phyloP scores from a whole-genome alignment of 2,329 filamentous ascomycete genomes.

The Talaromyces sp. region DNA sequence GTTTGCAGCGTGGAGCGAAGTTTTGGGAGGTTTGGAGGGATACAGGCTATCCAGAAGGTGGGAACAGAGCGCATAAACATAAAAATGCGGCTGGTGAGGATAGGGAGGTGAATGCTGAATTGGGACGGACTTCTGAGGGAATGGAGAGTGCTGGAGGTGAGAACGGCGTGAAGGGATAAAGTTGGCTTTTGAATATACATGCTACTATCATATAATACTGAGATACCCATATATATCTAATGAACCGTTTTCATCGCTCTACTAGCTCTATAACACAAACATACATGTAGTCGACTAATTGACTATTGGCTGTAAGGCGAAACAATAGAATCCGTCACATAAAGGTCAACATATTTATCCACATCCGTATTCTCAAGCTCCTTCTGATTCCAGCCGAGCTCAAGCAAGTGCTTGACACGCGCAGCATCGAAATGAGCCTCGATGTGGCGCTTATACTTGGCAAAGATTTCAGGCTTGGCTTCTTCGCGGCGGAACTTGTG shows the following conservation, averaged over 20 bases:
- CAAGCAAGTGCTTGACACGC: conserved; percentile 77
- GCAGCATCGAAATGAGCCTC: conserved; percentile 74
- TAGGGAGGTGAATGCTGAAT: not conserved
- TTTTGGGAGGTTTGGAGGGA: conserved; percentile 32
- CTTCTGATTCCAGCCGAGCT: conserved; percentile 71
- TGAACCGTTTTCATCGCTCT: not conserved
- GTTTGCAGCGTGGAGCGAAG: conserved; percentile 23
- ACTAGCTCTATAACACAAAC: not conserved
- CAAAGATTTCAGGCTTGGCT: conserved; percentile 94
- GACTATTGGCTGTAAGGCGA: conserved; percentile 9
- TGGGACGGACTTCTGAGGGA: not conserved
- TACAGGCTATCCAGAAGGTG: conserved; percentile 27
- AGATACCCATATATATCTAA: not conserved
- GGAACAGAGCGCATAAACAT: conserved; percentile 2
- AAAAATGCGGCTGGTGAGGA: not conserved
- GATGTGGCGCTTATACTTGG: conserved; percentile 92
- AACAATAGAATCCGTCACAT: conserved; percentile 55
- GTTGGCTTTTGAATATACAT: not conserved
- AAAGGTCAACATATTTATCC: conserved; percentile 91
- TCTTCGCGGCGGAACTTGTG: conserved; percentile 89
- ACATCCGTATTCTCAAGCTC: conserved; percentile 77
- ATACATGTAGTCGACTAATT: not conserved
- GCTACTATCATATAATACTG: not conserved
- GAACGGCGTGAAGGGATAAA: not conserved
- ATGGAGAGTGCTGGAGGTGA: not conserved